A percentile compares a stretch with the other conserved stretches of the same genome.
Conservation (phyloP, 1,284 basidiomycete species). For the Boletus mariae region DNA sequence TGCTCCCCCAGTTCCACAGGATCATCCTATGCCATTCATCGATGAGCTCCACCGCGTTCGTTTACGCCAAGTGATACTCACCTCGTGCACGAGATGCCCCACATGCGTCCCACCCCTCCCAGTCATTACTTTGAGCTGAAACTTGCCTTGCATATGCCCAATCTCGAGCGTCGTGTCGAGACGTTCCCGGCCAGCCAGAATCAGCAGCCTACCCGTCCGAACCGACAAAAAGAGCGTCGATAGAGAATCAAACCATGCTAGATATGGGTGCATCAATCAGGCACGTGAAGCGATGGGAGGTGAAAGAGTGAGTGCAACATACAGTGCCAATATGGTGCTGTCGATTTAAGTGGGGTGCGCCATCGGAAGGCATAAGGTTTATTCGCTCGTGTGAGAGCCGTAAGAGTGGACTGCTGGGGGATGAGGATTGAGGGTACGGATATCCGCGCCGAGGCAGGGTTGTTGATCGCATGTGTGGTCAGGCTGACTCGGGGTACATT, state of each 20-base stretch:
- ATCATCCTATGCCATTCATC: slow-evolving; percentile 65
- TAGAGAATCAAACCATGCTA: slow-evolving; percentile 89
- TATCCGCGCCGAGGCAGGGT: slow-evolving; percentile 74
- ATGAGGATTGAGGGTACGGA: slow-evolving; percentile 78
- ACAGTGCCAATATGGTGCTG: slow-evolving; percentile 90
- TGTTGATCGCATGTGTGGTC: slow-evolving; percentile 65
- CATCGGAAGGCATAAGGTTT: slow-evolving; percentile 50
- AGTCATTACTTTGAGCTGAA: slow-evolving; percentile 86
- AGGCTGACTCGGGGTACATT: slow-evolving; percentile 3
- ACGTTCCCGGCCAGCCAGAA: slow-evolving; percentile 90
- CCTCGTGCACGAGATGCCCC: slow-evolving; percentile 95
- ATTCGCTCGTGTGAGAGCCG: slow-evolving; percentile 31
- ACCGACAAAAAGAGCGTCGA: slow-evolving; percentile 75
- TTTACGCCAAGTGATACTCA: slow-evolving; percentile 31
- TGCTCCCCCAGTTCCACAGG: slow-evolving; percentile 77
- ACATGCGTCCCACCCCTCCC: slow-evolving; percentile 45
- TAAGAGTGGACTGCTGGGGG: slow-evolving; percentile 41
- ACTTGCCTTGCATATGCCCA: slow-evolving; percentile 98
- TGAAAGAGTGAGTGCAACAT: slow-evolving; percentile 23
- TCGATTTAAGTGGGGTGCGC: slow-evolving; percentile 82
- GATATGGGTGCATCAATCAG: neutral
- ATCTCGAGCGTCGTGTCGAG: slow-evolving; percentile 95
- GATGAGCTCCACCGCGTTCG: neutral
- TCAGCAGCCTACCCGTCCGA: slow-evolving; percentile 78
- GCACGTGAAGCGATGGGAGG: neutral